These are phyloP conservation scores for Schizosaccharomyces cryophilus DNA, from an alignment of 805 yeast genomes.

Conservation along the genomic window DNA sequence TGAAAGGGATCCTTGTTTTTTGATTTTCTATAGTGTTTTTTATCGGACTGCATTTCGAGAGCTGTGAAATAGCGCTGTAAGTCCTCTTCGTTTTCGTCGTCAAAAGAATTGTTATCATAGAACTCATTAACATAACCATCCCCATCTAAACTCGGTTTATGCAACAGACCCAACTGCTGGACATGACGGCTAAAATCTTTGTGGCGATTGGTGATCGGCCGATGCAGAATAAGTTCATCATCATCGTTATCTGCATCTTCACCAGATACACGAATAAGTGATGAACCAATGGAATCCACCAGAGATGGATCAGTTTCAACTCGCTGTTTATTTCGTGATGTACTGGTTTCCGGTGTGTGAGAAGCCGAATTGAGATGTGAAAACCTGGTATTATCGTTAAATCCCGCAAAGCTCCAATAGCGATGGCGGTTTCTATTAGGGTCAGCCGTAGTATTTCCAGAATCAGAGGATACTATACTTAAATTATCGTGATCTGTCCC, in stretches of 20 bases:
- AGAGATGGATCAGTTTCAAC: too few species aligned
- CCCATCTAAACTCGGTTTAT: neutral
- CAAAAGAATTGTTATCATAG: neutral
- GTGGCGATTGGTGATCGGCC: neutral
- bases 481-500: neutral
- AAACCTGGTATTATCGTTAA: neutral
- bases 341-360: neutral
- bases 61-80: slow-evolving; percentile 1
- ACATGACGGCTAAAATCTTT: neutral
- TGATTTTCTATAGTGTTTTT: neutral
- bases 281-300: neutral
- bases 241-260: neutral
- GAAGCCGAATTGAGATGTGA: neutral
- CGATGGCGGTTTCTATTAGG: neutral
- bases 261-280: neutral
- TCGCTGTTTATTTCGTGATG: too few species aligned
- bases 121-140: neutral
- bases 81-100: neutral
- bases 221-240: neutral
- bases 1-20: neutral
- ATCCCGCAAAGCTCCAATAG: slow-evolving; percentile 1
- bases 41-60: neutral
- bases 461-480: neutral
- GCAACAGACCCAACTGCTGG: neutral
- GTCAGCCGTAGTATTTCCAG: neutral